Evolutionary conservation across 257 asterid genomes (phyloP), one percentile per base, ranked within the genome.

Genomic region (Verbascum thapsus): DNA sequence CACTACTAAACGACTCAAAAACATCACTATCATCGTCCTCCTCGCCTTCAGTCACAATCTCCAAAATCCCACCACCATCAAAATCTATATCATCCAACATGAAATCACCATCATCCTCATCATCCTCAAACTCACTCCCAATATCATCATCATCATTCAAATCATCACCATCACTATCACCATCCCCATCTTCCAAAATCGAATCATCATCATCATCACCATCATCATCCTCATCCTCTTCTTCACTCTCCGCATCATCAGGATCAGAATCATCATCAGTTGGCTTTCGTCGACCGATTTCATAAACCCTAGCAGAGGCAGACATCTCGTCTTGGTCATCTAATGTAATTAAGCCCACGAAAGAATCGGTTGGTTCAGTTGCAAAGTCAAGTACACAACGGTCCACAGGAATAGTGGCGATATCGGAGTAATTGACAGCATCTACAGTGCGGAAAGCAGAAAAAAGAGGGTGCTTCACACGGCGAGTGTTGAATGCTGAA

Each of bases 191-290:
- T 32, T 79, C 95, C 76, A 83, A 47, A 48, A 82, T 68, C 2
- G 78, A 76, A 47, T 88, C 96, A 34, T 84, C 85, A 2, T 84
- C 85, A 2, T 83, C 95, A 5, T 81, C 96, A 0, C 83, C 95
- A 3, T 80, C 98, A 5, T 91, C 98, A 20, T 83, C 94, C 0
- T 87, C 97, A 3, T 85, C 97, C 0, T 87, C 98, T 39, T 88
- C 95, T 38, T 87, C 97, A 22, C 80, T 90, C 73, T 83, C 99
- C 1, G 94, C 99, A 57, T 89, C 99, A 72, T 94, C 99, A 0
- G 97, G 99, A 68, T 94, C 99, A 0, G 99, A 94, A 55, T 94
- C 99, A 53, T 90, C 99, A 42, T 94, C 99, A 0, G 94, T 87
- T 2, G 94, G 91, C 81, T 83, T 87, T 53, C 97, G 81, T 43